Base-by-base conservation (phyloP, 2,329 filamentous ascomycete genomes). In the Pseudogymnoascus destructans region DNA sequence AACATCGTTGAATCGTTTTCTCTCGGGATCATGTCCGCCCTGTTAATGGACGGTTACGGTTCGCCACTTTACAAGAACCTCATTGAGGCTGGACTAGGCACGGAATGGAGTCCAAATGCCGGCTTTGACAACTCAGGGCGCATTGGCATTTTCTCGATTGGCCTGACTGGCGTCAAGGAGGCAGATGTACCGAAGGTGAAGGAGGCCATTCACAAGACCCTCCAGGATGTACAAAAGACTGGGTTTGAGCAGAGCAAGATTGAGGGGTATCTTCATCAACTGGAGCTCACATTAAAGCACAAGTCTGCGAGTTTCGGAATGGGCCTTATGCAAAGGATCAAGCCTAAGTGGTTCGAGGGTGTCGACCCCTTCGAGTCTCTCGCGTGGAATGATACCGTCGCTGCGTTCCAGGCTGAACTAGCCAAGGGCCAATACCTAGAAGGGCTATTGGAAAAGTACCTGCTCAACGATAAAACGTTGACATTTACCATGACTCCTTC, bases 221-320 rank as follows among this genome's bases (percentile, higher is more conserved):
- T 96, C 58, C 75, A 77, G 23, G 82, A 89, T 49, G 81, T 82
- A 5, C 79, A 83, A 15, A 74, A 83, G 23, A 87, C 85, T 60
- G 92, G 93, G 0, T 95, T 98, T 65, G 90, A 93, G 60, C 79
- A 85, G 66, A 82, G 85, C 65, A 98, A 98, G 72, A 89, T 98
- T 60, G 89, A 95, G 62, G 93, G 93, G 2, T 87, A 95, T 62
- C 78, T 98, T 58, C 93, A 98, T 70, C 92, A 97, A 70, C 74
- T 97, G 3, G 93, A 98, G 69, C 78, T 98, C n/a, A 80, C 85
- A 0, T 74, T 97, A 55, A 96, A 96, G 73, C 90, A 98, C 74
- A 97, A 97, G 76, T 96, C 90, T 0, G 89, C 93, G 58, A 90
- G 87, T 66, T 98, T 98, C 68, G 93, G 93, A 11, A 89, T 96